Evolutionary conservation across 805 yeast species (phyloP), one percentile per base, ranked within the genome.

Genomic region (Yarrowia sp.): DNA sequence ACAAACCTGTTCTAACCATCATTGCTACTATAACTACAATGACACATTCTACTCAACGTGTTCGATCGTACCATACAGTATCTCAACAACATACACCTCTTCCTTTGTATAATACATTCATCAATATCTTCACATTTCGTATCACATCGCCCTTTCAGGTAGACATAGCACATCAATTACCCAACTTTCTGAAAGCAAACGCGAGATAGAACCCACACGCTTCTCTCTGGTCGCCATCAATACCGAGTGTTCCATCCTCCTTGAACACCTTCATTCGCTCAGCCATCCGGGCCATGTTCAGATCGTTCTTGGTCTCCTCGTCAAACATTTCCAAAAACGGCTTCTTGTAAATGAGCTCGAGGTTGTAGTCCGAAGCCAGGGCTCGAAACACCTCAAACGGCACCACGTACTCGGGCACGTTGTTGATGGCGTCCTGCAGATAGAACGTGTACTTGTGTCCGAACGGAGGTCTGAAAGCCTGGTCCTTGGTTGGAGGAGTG

Each of bases 391-490:
- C 83, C 71, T 93, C 98, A 75, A 95, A 92, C 0, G 98, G 98
- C 7, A 95, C 97, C 6, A 95, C 96, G 71, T 89, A 95, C 72
- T 95, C 99, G 0, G 98, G 98, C 24, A 95, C 97, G 71, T 95
- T 87, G 67, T 91, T 97, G 56, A 95, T 93, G 0, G 99, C 99
- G 77, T 95, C 99, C 68, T 86, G 86, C 66, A 95, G 78, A 77
- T 80, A 90, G 73, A 89, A 95, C 63, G 83, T 84, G 75, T 95
- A 95, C 70, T 84, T 81, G 74, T 92, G 89, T 0, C 99, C 99
- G 72, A 79, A 91, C 0, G 95, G 89, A 0, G 86, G 83, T 12
- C 85, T 78, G 71, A 90, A 90, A 54, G 83, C 84, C 1, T 93
- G 92, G 69, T 85, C 88, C 56, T 77, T 78, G n/a, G 96, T 93